Base-by-base conservation (phyloP, 192 early-diverging fungal species). In the Linnemannia elongata region DNA sequence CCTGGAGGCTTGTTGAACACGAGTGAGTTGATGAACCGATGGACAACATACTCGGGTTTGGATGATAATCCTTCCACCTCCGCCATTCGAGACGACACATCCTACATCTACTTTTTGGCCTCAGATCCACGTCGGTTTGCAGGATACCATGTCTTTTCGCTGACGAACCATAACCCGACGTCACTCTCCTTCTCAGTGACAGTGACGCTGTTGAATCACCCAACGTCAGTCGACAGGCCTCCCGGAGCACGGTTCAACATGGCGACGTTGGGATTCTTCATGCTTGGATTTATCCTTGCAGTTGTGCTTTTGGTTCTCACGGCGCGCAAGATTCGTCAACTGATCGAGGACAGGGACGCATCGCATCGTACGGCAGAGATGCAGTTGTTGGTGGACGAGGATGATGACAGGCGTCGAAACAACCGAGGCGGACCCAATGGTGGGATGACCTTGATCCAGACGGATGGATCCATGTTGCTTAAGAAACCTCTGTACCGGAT, bases 141-240 rank as follows among this genome's bases (percentile, higher is more conserved):
- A 39, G 88, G 88, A 18, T 80, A 88, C 39, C 77, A 88, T 78
- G 81, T 88, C 33, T 88, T 84, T 76, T 84, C 82, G 30, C 42
- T 88, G 33, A 80, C 75, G 18, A 88, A 88, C 79, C 17, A 41
- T 12, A 77, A 83, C 75, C 72, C 77, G 0, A 70, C 80, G 13
- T 60, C 45, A 0, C 20, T 87, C 27, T 76, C 75, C 12, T 87
- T 72, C 33, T 54, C 85, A 22, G 63, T 81, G 8, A 78, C 76
- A 1, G 80, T 87, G 3, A 74, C 76, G 36, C 57, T 60, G 4
- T 9, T 78, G 41, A 68, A 78, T 45, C 85, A 76, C 20, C 71
- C 72, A 12, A 36, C 63, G 17, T 4, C 54, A 2, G 57, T 63
- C 10, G 60, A 75, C 22, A 63, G 69, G 33, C 10, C 35, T 3